Base-by-base conservation (phyloP, 2,329 filamentous ascomycete species). In the Microsporum audouinii region DNA sequence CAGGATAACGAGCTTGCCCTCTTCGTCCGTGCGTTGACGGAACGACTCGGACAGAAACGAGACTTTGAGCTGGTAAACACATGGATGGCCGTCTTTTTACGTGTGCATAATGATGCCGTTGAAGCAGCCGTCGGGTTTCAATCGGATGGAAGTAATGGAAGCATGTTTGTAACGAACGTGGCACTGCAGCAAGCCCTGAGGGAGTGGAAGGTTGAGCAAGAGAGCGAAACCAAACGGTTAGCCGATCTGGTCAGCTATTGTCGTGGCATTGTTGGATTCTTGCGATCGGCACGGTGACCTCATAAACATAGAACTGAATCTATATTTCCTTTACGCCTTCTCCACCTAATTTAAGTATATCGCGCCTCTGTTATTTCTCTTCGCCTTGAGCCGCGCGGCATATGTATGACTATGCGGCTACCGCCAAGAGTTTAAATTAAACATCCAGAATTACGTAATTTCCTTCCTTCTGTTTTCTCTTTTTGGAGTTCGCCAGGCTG, bases 21-120 rank as follows among this genome's bases (percentile, higher is more conserved):
- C 59, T 99, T 99, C 70, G 85, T 97, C 58, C 74, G 78, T n/a
- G 91, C 91, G 1, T 75, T 99, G 61, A 95, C 89, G 0, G 80
- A 78, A 60, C 81, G 88, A 10, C 77, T 97, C 59, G 75, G 78
- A 49, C 78, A 83, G 58, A 84, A 86, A 65, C 83, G 83, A 56
- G 94, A 97, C 73, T 99, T 95, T 73, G 94, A 99, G 75, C 80
- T 99, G 43, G 88, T 90, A 14, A 91, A 97, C 74, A 90, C 91
- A 0, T 99, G 94, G 92, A 97, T 99, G 91, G 86, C 88, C 1
- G 92, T 97, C 0, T 95, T 97, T 69, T 72, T 99, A 62, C 83
- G 86, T 56, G 77, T 96, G 45, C 92, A 97, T 73, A 81, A 80
- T 5, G 85, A 87, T 63, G 75, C 80, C 14, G 76, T 88, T 12